phyloP scores from a whole-genome alignment of 768 basidiomycete species.

The Hygrophoropsis aurantiaca region DNA sequence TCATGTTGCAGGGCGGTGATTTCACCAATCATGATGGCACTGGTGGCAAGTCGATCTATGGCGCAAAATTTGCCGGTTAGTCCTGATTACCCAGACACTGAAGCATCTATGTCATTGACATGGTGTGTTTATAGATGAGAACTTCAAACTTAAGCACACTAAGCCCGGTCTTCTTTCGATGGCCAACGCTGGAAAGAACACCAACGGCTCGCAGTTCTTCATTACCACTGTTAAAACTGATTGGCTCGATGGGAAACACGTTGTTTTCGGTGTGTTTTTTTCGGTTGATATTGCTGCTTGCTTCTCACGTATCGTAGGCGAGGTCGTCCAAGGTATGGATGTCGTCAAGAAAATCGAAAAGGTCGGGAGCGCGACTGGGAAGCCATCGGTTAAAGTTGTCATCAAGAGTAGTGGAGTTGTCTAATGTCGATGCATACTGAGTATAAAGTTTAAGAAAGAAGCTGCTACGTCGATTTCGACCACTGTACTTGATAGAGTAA shows the following conservation, averaged over 20 bases:
- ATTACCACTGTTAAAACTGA: conserved; percentile 77
- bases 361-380: conserved; percentile 38
- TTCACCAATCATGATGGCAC: conserved; percentile 72
- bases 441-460: background rate
- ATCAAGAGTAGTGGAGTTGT: conserved; percentile 55
- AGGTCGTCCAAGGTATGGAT: conserved; percentile 67
- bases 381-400: conserved; percentile 41
- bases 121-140: conserved; percentile 71
- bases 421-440: conserved; percentile 14
- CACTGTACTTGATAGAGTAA: too few relatives aligned
- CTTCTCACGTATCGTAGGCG: conserved; percentile 35
- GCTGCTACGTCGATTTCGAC: too few relatives aligned
- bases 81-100: conserved; percentile 4
- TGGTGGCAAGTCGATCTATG: conserved; percentile 81
- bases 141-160: conserved; percentile 74
- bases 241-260: conserved; percentile 83
- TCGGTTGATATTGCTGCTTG: background rate
- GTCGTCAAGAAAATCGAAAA: conserved; percentile 46
- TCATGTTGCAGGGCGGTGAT: conserved; percentile 92
- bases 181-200: conserved; percentile 81
- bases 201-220: conserved; percentile 92
- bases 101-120: conserved; percentile 16
- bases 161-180: conserved; percentile 70
- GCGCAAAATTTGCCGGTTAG: conserved; percentile 62
- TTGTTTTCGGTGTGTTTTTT: conserved; percentile 71